Evolutionary conservation across 2,329 filamentous ascomycete species (phyloP).

Genomic region (Plectosphaerella sp.): DNA sequence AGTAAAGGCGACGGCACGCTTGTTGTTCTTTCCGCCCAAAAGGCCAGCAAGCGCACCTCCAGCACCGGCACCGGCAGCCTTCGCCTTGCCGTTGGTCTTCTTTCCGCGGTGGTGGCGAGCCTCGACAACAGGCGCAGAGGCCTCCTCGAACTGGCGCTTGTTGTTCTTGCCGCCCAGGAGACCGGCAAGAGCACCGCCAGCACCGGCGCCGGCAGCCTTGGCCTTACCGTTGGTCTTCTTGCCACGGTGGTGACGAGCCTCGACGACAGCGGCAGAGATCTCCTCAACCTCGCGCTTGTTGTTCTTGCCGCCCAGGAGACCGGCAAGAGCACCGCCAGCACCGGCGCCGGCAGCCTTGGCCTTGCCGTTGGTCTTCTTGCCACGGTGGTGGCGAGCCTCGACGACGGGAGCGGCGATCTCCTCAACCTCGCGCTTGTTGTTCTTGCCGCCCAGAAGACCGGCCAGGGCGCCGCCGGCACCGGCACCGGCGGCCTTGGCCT

Average conservation of each 20-base stretch:
- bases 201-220: not conserved
- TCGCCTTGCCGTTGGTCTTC: slow-evolving; percentile 1
- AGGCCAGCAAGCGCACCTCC: not conserved
- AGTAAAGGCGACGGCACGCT: not conserved
- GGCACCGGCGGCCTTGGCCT: not conserved
- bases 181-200: not conserved
- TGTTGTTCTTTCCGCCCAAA: slow-evolving; percentile 2
- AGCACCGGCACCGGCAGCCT: not conserved
- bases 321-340: not conserved
- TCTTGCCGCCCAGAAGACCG: not conserved
- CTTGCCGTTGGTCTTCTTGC: slow-evolving; percentile 1
- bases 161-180: not conserved
- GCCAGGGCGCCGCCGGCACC: not conserved
- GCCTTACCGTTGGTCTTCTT: not conserved
- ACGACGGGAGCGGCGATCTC: not conserved
- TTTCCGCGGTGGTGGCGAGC: slow-evolving; percentile 1
- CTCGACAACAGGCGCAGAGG: not conserved
- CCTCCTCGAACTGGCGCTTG: not conserved
- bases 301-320: not conserved
- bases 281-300: not conserved
- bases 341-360: not conserved
- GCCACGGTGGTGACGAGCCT: not conserved
- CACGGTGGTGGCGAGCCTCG: not conserved
- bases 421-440: not conserved
- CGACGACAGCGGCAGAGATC: not conserved